Evolutionary conservation across 305 asterid species (phyloP), one percentile per base, ranked within the genome.

Genomic region (Solanum aculeatissimum): DNA sequence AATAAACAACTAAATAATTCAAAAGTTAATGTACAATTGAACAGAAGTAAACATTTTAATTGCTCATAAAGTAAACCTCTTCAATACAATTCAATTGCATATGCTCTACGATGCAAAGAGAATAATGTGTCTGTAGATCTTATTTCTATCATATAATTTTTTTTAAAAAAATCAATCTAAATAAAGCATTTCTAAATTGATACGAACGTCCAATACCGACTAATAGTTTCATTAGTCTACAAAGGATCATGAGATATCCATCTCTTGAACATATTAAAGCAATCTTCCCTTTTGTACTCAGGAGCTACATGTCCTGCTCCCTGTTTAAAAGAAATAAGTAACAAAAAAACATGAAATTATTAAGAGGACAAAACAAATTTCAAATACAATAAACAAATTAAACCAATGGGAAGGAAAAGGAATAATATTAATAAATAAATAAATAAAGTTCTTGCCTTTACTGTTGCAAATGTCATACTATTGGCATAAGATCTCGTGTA

Each of bases 401-500:
- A 35, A 78, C 7, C 63, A n/a, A 54, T 54, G 68, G 0, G n/a
- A 55, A n/a, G 38, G 68, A 53, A 80, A 43, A n/a, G 4, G 9
- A 42, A 71, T 38, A 69, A 42, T n/a, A 14, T 71, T n/a, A 6
- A 35, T 35, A 35, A 35, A 35, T 35, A n/a, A 49, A 70, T 29
- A 68, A 35, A 69, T 69, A 69, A 69, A 70, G 14, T 12, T 11
- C 84, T 60, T 62, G 51, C 84, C 71, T 82, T 82, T 23, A 82
- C 58, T n/a, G 84, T 82, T 82, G 84, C 84, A 82, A 10, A 82
- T 63, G 84, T 82, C 84, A 82, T 82, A 18, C 25, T 47, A 42
- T 82, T 82, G 84, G 78, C 51, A 54, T 62, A 82, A 9, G 84
- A 82, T 51, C 78, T 63, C 25, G 84, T 82, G 35, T 62, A 82